A percentile compares a stretch with the other conserved stretches of the same genome.
phyloP scores from a whole-genome alignment of 208 protist genomes.

The Leishmania tarentolae region DNA sequence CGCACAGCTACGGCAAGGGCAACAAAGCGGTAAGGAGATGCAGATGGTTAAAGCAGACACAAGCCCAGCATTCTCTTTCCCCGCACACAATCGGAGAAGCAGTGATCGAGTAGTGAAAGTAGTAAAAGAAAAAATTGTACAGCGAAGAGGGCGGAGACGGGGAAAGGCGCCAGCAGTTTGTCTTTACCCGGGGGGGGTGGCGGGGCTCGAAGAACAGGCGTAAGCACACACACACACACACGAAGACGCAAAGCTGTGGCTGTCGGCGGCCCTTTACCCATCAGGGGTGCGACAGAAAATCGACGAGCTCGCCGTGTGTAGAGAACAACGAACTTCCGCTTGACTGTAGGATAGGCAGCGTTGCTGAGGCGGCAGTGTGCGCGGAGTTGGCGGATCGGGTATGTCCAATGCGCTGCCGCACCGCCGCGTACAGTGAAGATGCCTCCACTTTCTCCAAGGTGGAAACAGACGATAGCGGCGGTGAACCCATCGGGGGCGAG shows the following conservation, averaged over 20 bases:
- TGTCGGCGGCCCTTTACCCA: neutral
- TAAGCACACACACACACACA: neutral
- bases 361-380: neutral
- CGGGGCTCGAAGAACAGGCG: neutral
- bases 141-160: neutral
- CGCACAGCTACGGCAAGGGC: neutral
- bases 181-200: neutral
- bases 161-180: neutral
- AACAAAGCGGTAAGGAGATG: neutral
- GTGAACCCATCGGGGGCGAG: slow-evolving; percentile 5
- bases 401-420: slow-evolving; percentile 29
- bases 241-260: neutral
- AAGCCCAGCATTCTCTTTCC: neutral
- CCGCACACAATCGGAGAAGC: neutral
- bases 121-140: neutral
- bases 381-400: slow-evolving; percentile 8
- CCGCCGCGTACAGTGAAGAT: slow-evolving; percentile 27
- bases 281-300: slow-evolving; percentile 26
- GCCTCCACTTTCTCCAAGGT: slow-evolving; percentile 21
- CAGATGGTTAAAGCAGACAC: neutral
- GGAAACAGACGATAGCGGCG: slow-evolving; percentile 7
- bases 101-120: neutral
- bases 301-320: slow-evolving; percentile 23
- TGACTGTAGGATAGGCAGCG: neutral
- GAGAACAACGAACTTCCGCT: slow-evolving; percentile 10